Base-by-base conservation (phyloP, 768 basidiomycete genomes). In the Astraeus odoratus region DNA sequence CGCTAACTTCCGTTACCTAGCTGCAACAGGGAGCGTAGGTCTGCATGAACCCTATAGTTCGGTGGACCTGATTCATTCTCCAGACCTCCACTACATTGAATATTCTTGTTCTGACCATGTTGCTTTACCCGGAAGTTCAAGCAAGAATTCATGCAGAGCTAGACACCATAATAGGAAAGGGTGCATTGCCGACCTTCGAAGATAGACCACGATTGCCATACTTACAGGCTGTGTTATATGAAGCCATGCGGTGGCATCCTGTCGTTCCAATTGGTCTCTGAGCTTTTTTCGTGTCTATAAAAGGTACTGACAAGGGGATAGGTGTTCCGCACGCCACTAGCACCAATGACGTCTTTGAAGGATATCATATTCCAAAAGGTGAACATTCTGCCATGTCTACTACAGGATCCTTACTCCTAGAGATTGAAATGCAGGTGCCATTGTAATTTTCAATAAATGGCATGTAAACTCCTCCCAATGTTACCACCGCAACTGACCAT, bases 191-290 rank as follows among this genome's bases (percentile, higher is more conserved):
- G 7, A 50, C 44, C 19, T 60, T 58, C 15, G 46, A 49, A 5
- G 62, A 66, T 36, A 48, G 44, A 22, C 27, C 49, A 6, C 49
- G 37, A 12, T 48, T 65, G 23, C 58, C 63, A 2, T 64, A 59
- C 39, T 22, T 61, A 3, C 51, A 59, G 6, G 57, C 58, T 0
- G 18, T 61, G 12, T 43, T 56, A 16, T 57, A 53, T 30, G 63
- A 64, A 39, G 16, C 55, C 4, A 18, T 55, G 33, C 49, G 61
- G 42, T 63, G 55, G 62, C 46, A 39, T 12, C 49, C 51, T 0
- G 20, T 44, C 23, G 30, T 12, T 25, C 52, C 49, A 13, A 29
- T 53, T 27, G 46, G 52, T 51, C 20, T 16, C 13, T 6, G 9
- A 12, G 23, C 22, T 22, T 29, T 2, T 15, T 29, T 3, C 8